Evolutionary conservation across 2,329 filamentous ascomycete genomes (phyloP).

Genomic region (Apiospora rasikravindrae): DNA sequence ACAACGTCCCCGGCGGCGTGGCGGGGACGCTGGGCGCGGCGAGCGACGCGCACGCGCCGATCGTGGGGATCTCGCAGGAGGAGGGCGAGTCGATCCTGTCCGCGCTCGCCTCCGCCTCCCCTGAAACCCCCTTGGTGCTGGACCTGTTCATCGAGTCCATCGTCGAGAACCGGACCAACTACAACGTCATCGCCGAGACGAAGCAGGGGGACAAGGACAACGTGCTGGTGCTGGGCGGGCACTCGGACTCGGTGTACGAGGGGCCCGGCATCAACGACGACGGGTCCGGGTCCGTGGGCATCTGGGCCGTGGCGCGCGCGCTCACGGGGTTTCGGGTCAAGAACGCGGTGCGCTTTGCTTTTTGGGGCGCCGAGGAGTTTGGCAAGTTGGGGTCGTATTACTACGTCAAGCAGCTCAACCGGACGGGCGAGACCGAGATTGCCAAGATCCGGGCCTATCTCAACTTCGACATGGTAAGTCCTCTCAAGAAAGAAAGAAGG

Average conservation of each 20-base stretch:
- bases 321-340: constrained; percentile 50
- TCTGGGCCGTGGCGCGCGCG: constrained; percentile 52
- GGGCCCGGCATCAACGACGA: constrained; percentile 68
- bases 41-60: constrained; percentile 52
- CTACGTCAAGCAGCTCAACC: constrained; percentile 51
- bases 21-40: constrained; percentile 61
- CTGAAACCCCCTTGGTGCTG: constrained; percentile 22
- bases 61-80: constrained; percentile 56
- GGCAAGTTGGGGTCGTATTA: constrained; percentile 55
- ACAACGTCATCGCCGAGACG: constrained; percentile 59
- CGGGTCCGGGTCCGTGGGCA: constrained; percentile 57
- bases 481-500: not conserved
- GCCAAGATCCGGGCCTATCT: constrained; percentile 58
- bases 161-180: constrained; percentile 52
- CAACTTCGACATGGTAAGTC: constrained; percentile 60
- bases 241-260: constrained; percentile 53
- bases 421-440: constrained; percentile 49
- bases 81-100: constrained; percentile 45
- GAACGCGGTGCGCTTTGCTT: constrained; percentile 56
- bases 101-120: constrained; percentile 39
- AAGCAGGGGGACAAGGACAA: constrained; percentile 54
- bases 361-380: constrained; percentile 59
- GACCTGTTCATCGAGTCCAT: constrained; percentile 52
- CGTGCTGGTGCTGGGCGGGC: constrained; percentile 53
- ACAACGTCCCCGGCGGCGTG: constrained; percentile 58